Conservation (phyloP, 108 stramenopile genomes). For the Heterococcus sp. region DNA sequence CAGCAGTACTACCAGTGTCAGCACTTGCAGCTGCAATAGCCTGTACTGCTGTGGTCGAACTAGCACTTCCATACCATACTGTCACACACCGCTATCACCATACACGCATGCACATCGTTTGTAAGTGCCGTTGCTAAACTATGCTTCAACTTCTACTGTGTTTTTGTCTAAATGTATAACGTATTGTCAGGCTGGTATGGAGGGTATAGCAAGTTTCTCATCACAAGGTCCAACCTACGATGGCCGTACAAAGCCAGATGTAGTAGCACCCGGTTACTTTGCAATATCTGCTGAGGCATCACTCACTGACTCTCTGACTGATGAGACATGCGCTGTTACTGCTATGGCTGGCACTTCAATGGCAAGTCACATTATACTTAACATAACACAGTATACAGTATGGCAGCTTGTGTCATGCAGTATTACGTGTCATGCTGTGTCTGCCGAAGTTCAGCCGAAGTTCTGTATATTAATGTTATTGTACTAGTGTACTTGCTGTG, state of each 20-base stretch:
- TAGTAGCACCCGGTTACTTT: constrained; percentile 67
- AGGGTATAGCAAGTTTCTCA: constrained; percentile 49
- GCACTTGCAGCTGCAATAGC: no score
- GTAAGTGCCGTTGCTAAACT: no score
- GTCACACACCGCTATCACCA: no score
- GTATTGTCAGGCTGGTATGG: constrained; percentile 1
- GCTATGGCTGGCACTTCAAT: constrained; percentile 37
- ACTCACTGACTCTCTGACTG: not conserved
- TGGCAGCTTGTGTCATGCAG: not conserved
- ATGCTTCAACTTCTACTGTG: no score
- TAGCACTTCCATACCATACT: no score
- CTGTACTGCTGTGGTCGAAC: no score
- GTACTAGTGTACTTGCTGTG: not conserved
- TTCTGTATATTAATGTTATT: no score
- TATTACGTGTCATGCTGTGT: not conserved
- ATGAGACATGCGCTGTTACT: not conserved
- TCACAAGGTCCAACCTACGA: constrained; percentile 68
- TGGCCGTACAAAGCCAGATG: constrained; percentile 74
- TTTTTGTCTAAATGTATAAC: no score
- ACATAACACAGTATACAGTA: not conserved
- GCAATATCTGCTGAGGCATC: constrained; percentile 11
- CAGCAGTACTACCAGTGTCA: no score
- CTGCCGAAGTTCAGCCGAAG: not conserved
- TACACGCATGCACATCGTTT: no score
- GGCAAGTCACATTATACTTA: not conserved